These are phyloP conservation scores for Trametes meyenii DNA, from an alignment of 768 basidiomycete genomes.

Conservation along the genomic window DNA sequence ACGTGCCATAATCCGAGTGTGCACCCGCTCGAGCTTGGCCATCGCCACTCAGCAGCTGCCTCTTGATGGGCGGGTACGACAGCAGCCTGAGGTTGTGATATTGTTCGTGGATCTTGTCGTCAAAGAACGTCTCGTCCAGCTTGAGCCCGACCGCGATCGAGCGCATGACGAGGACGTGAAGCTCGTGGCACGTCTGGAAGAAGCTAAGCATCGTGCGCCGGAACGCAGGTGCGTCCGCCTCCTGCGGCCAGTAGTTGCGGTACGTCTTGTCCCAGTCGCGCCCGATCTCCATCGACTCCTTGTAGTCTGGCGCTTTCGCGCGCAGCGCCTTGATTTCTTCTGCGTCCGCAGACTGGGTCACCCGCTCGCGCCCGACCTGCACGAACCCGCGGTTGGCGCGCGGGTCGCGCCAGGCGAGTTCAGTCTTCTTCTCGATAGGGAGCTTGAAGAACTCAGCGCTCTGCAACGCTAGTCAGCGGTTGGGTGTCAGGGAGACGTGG, in stretches of 20 bases:
- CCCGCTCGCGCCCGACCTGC: conserved; percentile 76
- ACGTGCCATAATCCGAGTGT: conserved; percentile 60
- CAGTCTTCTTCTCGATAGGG: conserved; percentile 55
- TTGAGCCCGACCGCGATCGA: conserved; percentile 81
- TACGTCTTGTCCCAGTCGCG: conserved; percentile 77
- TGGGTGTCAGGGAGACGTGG: too few species aligned
- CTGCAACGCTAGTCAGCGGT: conserved; percentile 38
- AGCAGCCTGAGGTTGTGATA: conserved; percentile 81
- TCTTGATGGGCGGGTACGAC: conserved; percentile 78
- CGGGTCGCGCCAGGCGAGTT: conserved; percentile 82
- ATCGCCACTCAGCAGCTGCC: conserved; percentile 54
- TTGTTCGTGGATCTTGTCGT: conserved; percentile 72
- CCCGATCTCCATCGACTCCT: conserved; percentile 90
- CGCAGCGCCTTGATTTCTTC: conserved; percentile 75
- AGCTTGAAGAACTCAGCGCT: conserved; percentile 77
- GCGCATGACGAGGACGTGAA: conserved; percentile 81
- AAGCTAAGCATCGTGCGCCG: conserved; percentile 75
- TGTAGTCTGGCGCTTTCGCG: conserved; percentile 76
- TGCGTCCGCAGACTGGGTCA: conserved; percentile 71
- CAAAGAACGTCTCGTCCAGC: conserved; percentile 75
- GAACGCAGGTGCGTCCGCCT: conserved; percentile 64
- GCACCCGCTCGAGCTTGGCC: conserved; percentile 83
- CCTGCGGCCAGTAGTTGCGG: conserved; percentile 81
- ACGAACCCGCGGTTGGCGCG: conserved; percentile 88
- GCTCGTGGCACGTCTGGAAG: conserved; percentile 75